Evolutionary conservation across 371 early-diverging fungal genomes (phyloP), one percentile per base, ranked within the genome.

Genomic region (Saksenaea oblongispora): DNA sequence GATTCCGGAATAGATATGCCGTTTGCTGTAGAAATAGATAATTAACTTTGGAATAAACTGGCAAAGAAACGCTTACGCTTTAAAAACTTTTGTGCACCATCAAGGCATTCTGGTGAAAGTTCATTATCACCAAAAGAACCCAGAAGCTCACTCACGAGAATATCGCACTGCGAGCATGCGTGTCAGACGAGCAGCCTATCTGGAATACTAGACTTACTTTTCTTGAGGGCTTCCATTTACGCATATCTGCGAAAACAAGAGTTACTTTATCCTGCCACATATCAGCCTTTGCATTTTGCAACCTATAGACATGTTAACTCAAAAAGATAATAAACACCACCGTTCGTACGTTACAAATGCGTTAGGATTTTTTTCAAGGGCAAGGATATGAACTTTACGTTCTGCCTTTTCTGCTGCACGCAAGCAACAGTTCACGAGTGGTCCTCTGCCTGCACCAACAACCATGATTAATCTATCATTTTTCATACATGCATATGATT

Each of bases 121-220:
- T 98, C 98, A 74, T 98, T 98, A 75, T 98, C 97, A 54, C 96
- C 97, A 84, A 97, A 94, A 11, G 96, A 96, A 3, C 96, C 95
- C 34, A 97, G 78, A 3, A 97, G 82, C 74, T 97, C 96, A 64
- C 93, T 93, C 24, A 95, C 93, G 26, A 96, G 76, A 35, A 97
- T 92, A 75, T 95, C 97, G 27, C 91, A 92, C 82, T 85, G 56
- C 47, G 8, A 62, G n/a, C 35, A 66, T 47, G 36, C 56, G 14
- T 0, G 22, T 56, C 27, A 31, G n/a, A 9, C 11, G 34, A 4
- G 9, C 24, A 1, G 14, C 54, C 28, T 15, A 9, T 2, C 10
- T 34, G 31, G 31, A 14, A 34, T n/a, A 27, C n/a, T 17, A 61
- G 11, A 35, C 39, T 66, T 69, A 84, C 89, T 79, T 91, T 83